Evolutionary conservation across 2,329 filamentous ascomycete genomes (phyloP), one percentile per base, ranked within the genome.

Genomic region (Berkeleyomyces basicola): DNA sequence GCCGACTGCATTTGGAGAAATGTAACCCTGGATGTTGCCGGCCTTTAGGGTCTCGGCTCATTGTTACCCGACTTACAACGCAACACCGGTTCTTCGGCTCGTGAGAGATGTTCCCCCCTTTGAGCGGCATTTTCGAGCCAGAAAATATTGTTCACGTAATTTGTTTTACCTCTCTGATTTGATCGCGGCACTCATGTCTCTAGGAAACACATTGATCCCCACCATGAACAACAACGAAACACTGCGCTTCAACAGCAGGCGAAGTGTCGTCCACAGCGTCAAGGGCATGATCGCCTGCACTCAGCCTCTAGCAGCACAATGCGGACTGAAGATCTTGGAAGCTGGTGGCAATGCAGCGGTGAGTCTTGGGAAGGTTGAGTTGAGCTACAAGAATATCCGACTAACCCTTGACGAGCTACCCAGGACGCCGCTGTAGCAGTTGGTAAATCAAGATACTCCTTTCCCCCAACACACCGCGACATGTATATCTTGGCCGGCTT

Each of bases 391-490:
- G 11, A 23, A 14, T 33, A 33, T 14, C 6, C 44, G 3, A 23
- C 66, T 64, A 11, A 68, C 55, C 9, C 36, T 59, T 61, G 46
- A 0, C 33, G 23, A 47, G 11, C 46, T 9, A 10, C 6, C 7
- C 59, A 95, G 89, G 92, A 97, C 77, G 92, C 93, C n/a, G 92
- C 93, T 7, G 89, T 97, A 3, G 93, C 93, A 51, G 89, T 95
- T 65, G 86, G 86, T 88, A 78, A 66, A 80, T 75, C 40, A 39
- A 36, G 9, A 14, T 59, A 14, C 39, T 60, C 47, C 46, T 55
- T 58, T 60, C 7, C n/a, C 16, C 3, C 4, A 14, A 6, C 40
- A 44, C 5, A 4, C 23, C 7, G 11, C 6, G 4, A 31, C 47
- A 42, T 23, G 36, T 51, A 7, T 51, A 7, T 14, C 14, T 23